Conservation (phyloP, 495 filamentous ascomycete species). For the Penicillium canescens region DNA sequence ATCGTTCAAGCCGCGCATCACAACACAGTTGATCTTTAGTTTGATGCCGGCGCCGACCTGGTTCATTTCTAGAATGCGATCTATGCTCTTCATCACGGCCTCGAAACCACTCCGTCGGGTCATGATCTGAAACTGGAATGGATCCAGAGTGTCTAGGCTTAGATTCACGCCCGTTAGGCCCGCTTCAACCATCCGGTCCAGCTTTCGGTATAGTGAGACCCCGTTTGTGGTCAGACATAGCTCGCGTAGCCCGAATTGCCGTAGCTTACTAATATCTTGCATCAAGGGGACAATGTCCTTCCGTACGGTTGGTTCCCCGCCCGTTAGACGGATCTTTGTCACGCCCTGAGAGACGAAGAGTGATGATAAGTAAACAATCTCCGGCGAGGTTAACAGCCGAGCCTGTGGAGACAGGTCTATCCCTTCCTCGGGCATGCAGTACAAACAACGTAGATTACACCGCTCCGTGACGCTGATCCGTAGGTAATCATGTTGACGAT, state of each 20-base stretch:
- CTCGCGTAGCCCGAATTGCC: conserved; percentile 73
- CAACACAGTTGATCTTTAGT: conserved; percentile 94
- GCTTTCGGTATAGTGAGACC: conserved; percentile 82
- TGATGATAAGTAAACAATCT: conserved; percentile 79
- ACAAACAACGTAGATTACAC: conserved; percentile 87
- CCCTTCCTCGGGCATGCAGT: conserved; percentile 97
- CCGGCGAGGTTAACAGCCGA: conserved; percentile 84
- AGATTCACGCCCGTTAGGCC: conserved; percentile 92
- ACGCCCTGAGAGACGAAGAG: conserved; percentile 96
- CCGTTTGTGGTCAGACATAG: conserved; percentile 95
- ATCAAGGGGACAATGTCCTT: conserved; percentile 89
- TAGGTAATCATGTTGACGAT: conserved; percentile 91
- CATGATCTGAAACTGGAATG: conserved; percentile 95
- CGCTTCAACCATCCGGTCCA: conserved; percentile 90
- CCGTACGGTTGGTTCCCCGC: conserved; percentile 91
- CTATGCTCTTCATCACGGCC: conserved; percentile 85
- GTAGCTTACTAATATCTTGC: conserved; percentile 79
- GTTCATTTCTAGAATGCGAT: conserved; percentile 85
- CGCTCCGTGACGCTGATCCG: conserved; percentile 92
- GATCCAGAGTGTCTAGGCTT: conserved; percentile 90
- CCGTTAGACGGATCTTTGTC: conserved; percentile 91
- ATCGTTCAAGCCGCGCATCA: conserved; percentile 94
- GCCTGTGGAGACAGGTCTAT: conserved; percentile 77
- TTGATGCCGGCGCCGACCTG: conserved; percentile 77
- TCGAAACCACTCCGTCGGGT: conserved; percentile 85